Conservation (phyloP, 768 basidiomycete genomes). For the Lactifluus pinguis region DNA sequence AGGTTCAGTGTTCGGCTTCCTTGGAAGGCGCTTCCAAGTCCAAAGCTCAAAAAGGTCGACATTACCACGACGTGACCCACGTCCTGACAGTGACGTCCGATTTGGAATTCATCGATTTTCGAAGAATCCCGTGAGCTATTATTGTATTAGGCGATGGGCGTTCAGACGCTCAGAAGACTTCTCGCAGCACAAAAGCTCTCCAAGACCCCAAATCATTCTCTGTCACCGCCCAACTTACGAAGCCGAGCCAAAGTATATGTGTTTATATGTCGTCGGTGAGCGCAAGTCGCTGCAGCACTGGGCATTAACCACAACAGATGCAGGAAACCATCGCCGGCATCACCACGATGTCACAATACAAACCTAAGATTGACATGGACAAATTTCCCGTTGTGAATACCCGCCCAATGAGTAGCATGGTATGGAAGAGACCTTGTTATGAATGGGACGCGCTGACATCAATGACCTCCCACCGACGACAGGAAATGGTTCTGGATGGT, state of each 20-base stretch:
- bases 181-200: constrained; percentile 57
- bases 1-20: constrained; percentile 47
- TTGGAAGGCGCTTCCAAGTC: constrained; percentile 24
- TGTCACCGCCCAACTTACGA: constrained; percentile 50
- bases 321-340: constrained; percentile 69
- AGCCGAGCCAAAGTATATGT: constrained; percentile 52
- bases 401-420: constrained; percentile 53
- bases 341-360: constrained; percentile 41
- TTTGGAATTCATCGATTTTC: constrained; percentile 65
- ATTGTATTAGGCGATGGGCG: not conserved
- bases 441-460: not conserved
- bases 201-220: constrained; percentile 49
- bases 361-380: constrained; percentile 42
- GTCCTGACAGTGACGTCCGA: constrained; percentile 74
- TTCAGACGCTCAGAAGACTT: not conserved
- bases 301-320: constrained; percentile 10
- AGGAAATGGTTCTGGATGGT: constrained; percentile 61
- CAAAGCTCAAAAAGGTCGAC: constrained; percentile 38
- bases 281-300: constrained; percentile 34
- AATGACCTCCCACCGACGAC: not conserved
- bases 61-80: constrained; percentile 52
- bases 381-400: constrained; percentile 66
- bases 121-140: constrained; percentile 55
- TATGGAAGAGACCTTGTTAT: constrained; percentile 24
- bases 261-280: constrained; percentile 39